Evolutionary conservation across 148 eudicot genomes (phyloP).

Genomic region (Heliamphora exappendiculata): DNA sequence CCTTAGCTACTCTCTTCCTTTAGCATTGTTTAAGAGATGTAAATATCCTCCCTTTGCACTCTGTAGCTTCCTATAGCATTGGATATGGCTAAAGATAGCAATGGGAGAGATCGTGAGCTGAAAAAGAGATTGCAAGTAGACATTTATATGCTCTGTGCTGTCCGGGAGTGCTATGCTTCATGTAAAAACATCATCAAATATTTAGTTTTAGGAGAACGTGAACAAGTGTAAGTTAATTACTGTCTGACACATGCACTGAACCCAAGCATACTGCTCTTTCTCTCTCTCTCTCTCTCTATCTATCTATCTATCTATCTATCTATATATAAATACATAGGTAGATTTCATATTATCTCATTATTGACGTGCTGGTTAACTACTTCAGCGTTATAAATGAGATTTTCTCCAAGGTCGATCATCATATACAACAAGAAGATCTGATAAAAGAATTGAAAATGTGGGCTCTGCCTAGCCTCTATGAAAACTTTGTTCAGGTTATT

Average conservation of each 20-base stretch:
- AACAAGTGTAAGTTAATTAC: conserved; percentile 41
- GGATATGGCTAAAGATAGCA: conserved; percentile 67
- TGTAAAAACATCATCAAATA: conserved; percentile 49
- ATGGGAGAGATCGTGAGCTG: conserved; percentile 45
- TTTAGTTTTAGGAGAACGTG: conserved; percentile 53
- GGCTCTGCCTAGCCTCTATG: conserved; percentile 49
- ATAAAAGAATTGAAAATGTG: conserved; percentile 43
- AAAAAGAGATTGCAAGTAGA: conserved; percentile 44
- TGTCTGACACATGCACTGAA: background rate
- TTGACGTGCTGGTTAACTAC: conserved; percentile 11
- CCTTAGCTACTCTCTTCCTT: background rate
- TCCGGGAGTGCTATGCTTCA: conserved; percentile 56
- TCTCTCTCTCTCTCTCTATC: background rate
- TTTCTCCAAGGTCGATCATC: conserved; percentile 46
- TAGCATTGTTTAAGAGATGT: background rate
- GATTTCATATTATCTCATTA: too few species aligned
- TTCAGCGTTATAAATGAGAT: conserved; percentile 49
- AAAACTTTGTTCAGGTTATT: conserved; percentile 49
- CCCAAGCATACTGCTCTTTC: background rate
- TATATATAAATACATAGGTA: background rate
- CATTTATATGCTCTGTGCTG: conserved; percentile 46
- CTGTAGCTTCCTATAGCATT: conserved; percentile 61
- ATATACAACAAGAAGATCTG: conserved; percentile 35
- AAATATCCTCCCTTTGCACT: conserved; percentile 8
- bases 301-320: background rate